Base-by-base conservation (phyloP, 23 red algal species). In the Agarophyton chilense region DNA sequence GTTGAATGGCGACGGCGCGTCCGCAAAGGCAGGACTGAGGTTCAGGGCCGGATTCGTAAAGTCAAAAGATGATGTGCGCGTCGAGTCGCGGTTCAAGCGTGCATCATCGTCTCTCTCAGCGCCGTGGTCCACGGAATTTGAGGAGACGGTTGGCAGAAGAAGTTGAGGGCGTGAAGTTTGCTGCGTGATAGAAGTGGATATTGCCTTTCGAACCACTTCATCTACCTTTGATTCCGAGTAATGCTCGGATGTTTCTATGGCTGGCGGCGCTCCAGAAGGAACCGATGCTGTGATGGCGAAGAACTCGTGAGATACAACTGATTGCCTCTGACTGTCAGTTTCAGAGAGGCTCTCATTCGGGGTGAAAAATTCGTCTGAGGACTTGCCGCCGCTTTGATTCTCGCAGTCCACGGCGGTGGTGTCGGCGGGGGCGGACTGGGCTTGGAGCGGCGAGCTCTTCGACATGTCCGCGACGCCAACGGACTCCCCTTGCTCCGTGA, bases 341-440 rank as follows among this genome's bases (percentile, higher is more conserved):
- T 65, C 61, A 47, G 79, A 65, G 4, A 12, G 7, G 46, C 79
- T 64, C 45, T 87, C 82, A n/a, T 56, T 87, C 4, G 82, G 82
- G 3, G 82, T 87, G 50, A 70, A 87, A 44, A 87, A 87, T 11
- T 73, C 82, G 13, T 87, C 82, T 24, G 82, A 87, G 8, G 62
- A 58, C 33, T 55, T 72, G 42, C 63, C 67, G 32, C 64, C 67
- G 32, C 64, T 87, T 52, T 72, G 62, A 63, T 74, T 47, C n/a
- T 72, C 63, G 32, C 31, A 32, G 26, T 58, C 45, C 16, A 25
- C 16, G 31, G 33, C 41, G 5, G 12, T 47, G 5, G 12, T 13
- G 17, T 61, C 79, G 36, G 18, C 68, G 24, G 38, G 1, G 41
- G 16, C 41, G 25, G 38, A 4, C n/a, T 74, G 38, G 47, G 0